These are phyloP conservation scores for Pouteria glomerata DNA, from an alignment of 148 eudicot genomes.

Conservation along the genomic window DNA sequence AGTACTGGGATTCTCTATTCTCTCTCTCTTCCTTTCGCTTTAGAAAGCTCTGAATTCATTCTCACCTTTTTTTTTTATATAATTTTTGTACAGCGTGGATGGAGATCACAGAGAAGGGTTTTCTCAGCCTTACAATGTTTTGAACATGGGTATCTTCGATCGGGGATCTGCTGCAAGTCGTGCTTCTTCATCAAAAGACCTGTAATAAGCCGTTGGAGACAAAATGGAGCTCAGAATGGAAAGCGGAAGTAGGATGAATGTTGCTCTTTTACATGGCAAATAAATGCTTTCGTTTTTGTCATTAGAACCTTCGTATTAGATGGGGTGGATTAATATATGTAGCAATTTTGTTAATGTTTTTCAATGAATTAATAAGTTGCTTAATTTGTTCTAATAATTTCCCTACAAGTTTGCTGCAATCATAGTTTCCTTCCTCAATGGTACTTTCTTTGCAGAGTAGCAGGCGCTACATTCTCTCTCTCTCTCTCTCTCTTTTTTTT, in stretches of 20 bases:
- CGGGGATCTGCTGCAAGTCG: slow-evolving; percentile 11
- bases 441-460: too few relatives aligned
- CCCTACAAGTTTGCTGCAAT: too few relatives aligned
- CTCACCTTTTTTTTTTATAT: slow-evolving; percentile 20
- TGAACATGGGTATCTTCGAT: slow-evolving; percentile 14
- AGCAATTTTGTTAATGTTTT: too few relatives aligned
- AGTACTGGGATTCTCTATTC: slow-evolving; percentile 39
- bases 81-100: slow-evolving; percentile 40
- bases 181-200: neutral
- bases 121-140: slow-evolving; percentile 17
- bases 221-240: neutral
- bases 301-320: too few relatives aligned
- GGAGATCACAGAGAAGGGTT: slow-evolving; percentile 20
- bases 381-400: too few relatives aligned
- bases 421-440: too few relatives aligned
- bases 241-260: neutral
- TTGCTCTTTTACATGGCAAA: neutral
- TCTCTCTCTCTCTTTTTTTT: too few relatives aligned
- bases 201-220: neutral
- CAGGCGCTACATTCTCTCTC: too few relatives aligned
- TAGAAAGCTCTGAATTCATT: slow-evolving; percentile 16
- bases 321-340: too few relatives aligned
- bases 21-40: slow-evolving; percentile 11
- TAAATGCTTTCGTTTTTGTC: neutral
- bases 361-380: too few relatives aligned